phyloP scores from a whole-genome alignment of 495 filamentous ascomycete genomes.

The Xylaria bambusicola region DNA sequence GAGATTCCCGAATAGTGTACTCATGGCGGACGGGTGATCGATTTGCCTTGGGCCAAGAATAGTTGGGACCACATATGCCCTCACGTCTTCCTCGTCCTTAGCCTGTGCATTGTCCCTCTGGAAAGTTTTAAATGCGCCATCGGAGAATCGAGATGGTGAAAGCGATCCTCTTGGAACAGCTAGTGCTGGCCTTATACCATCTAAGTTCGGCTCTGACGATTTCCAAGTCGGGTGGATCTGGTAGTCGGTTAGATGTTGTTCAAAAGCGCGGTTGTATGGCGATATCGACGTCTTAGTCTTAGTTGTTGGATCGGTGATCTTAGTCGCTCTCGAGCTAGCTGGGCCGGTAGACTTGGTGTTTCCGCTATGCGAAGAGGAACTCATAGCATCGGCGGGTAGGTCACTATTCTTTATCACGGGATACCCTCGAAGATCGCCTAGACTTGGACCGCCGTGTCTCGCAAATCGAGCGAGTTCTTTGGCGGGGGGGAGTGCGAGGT shows the following conservation, averaged over 20 bases:
- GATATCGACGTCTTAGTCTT: not conserved
- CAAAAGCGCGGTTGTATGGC: constrained; percentile 36
- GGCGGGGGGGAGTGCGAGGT: not conserved
- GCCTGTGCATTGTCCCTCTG: not conserved
- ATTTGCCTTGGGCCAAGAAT: not conserved
- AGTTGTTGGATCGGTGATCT: not conserved
- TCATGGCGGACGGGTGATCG: not conserved
- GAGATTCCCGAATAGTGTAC: constrained; percentile 2
- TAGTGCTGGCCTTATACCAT: too few species aligned
- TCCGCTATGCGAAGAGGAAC: too few species aligned
- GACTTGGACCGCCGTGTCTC: constrained; percentile 13
- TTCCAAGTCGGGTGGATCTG: constrained; percentile 37
- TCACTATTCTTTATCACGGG: too few species aligned
- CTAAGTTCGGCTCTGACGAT: too few species aligned
- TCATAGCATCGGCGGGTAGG: too few species aligned
- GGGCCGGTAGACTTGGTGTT: not conserved
- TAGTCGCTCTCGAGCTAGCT: too few species aligned
- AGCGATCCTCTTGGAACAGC: not conserved
- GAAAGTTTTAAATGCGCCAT: not conserved
- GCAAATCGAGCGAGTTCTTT: not conserved
- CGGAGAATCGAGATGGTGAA: not conserved
- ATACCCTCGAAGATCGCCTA: constrained; percentile 8
- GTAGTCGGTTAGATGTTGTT: constrained; percentile 38
- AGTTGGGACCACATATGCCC: not conserved
- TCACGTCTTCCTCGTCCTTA: not conserved